Base-by-base conservation (phyloP, 306 rosid species). In the Citrullus amarus region DNA sequence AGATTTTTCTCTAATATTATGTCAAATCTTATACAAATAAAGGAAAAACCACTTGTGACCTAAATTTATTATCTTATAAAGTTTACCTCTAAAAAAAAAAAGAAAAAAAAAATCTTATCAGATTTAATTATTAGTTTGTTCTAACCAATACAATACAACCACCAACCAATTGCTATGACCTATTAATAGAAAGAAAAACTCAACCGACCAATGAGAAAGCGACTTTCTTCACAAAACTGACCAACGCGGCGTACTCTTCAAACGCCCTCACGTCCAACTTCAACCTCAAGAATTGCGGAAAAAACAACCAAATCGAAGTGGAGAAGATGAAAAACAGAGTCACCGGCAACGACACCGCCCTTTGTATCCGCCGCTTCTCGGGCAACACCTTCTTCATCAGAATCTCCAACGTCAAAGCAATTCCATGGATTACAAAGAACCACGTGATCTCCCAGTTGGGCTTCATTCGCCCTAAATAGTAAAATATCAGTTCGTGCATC, bases 401-500 rank as follows among this genome's bases (percentile, higher is more conserved):
- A 41, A 89, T 85, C 86, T 90, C 97, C 11, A 81, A 60, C 16
- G 3, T 68, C 80, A 92, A 83, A 32, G 92, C 80, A 3, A 81
- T 1, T 12, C 97, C 97, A 44, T 92, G 92, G 15, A 93, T 80
- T 1, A 87, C 38, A 79, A 93, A 93, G 83, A 93, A 93, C 43
- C 83, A 70, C 30, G 84, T 80, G 75, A 86, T 78, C 87, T 79
- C 83, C 78, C 90, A 88, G 13, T 88, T 83, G 5, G 97, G 96
- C 55, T 36, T 56, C 78, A 36, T 63, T 11, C 88, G 77, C 15
- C 97, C 93, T 46, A 89, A 3, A 61, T 86, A 83, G 75, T 78
- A 93, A 53, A 86, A 67, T 0, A 89, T 82, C 62, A 91, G 73
- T 86, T 92, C 96, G 13, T 92, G 97, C 97, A 92, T 89, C 48